phyloP scores from a whole-genome alignment of 108 stramenopile genomes.

The Hondaea fermentalgiana region DNA sequence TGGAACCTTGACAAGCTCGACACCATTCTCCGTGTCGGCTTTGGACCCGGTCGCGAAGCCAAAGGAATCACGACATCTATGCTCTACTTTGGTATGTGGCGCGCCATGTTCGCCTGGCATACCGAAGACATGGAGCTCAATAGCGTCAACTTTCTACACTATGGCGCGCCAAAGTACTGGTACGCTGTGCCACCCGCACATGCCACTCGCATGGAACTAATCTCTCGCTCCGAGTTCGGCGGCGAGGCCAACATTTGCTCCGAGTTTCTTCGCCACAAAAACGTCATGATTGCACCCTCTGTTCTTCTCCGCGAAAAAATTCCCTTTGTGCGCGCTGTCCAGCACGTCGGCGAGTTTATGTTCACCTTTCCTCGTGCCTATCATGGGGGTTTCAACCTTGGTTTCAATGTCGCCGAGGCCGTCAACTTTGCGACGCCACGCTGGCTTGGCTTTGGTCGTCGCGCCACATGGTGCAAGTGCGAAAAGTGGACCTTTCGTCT shows the following conservation, averaged over 20 bases:
- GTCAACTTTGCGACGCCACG: conserved; percentile 87
- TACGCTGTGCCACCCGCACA: conserved; percentile 76
- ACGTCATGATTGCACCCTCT: conserved; percentile 69
- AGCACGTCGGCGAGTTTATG: conserved; percentile 86
- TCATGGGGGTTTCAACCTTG: conserved; percentile 95
- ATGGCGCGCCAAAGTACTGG: conserved; percentile 94
- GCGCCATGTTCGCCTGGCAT: conserved; percentile 65
- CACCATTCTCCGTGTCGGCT: conserved; percentile 13
- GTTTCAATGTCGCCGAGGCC: conserved; percentile 93
- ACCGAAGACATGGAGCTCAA: conserved; percentile 97
- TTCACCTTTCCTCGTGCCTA: conserved; percentile 90
- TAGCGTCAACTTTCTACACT: conserved; percentile 92
- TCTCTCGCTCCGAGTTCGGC: conserved; percentile 64
- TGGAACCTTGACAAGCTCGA: conserved; percentile 49
- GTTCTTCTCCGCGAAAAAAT: conserved; percentile 81
- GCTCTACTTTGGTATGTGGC: conserved; percentile 57
- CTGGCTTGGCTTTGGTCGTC: conserved; percentile 73
- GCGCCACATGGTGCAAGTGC: conserved; percentile 76
- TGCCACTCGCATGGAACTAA: conserved; percentile 63
- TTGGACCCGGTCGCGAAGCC: conserved; percentile 21
- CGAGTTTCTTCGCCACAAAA: conserved; percentile 93
- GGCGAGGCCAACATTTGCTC: conserved; percentile 49
- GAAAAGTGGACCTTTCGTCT: conserved; percentile 38
- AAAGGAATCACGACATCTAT: conserved; percentile 50
- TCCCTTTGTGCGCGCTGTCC: conserved; percentile 72